Evolutionary conservation across 1,284 basidiomycete genomes (phyloP).

Genomic region (Meripilus lineatus): DNA sequence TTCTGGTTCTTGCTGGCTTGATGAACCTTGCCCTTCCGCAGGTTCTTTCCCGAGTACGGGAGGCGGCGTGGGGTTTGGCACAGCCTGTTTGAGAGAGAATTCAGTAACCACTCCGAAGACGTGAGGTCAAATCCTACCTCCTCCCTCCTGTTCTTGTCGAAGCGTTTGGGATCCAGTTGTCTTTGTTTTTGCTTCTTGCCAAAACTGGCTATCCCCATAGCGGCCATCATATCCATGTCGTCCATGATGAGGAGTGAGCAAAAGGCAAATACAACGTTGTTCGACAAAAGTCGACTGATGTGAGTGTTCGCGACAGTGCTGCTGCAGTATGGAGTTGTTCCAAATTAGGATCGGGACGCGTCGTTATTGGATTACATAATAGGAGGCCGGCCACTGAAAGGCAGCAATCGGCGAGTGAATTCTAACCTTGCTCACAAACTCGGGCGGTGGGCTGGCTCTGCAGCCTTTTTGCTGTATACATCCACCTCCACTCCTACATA

Average conservation of each 20-base stretch:
- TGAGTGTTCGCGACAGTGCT: neutral
- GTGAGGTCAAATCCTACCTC: constrained; percentile 33
- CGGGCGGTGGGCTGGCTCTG: no score
- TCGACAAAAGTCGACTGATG: neutral
- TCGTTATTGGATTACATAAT: no score
- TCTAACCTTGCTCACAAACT: no score
- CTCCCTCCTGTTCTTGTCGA: constrained; percentile 69
- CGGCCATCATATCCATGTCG: constrained; percentile 64
- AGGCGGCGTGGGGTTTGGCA: no score
- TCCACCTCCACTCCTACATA: neutral
- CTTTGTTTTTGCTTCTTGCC: constrained; percentile 65
- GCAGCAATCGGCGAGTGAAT: no score
- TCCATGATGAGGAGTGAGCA: constrained; percentile 35
- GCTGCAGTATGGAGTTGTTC: no score
- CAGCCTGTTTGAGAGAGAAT: no score
- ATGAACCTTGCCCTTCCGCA: constrained; percentile 3
- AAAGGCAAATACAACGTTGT: neutral
- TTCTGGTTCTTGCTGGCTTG: constrained; percentile 17
- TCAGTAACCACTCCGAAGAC: no score
- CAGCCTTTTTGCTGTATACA: no score
- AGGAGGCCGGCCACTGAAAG: no score
- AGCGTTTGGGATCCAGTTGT: constrained; percentile 62
- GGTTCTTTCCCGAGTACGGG: constrained; percentile 1
- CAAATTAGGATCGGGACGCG: no score
- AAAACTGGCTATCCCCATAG: constrained; percentile 79